Conservation (phyloP, 2,329 filamentous ascomycete genomes). For the Diplodia corticola region DNA sequence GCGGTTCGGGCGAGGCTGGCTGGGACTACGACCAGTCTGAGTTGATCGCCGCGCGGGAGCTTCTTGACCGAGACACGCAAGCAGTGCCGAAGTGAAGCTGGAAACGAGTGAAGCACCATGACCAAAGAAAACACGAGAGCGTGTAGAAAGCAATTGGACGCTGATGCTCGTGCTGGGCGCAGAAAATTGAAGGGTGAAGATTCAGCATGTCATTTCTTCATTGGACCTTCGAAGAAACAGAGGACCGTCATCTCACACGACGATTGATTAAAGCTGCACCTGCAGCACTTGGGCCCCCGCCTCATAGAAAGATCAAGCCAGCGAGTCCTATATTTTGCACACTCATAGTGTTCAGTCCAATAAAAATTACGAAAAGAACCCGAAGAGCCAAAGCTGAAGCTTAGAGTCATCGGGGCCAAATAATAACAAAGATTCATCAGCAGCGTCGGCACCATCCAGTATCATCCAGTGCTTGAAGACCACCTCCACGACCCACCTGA, state of each 20-base stretch:
- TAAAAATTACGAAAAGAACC: background rate
- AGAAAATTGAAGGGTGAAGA: background rate
- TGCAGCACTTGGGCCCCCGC: background rate
- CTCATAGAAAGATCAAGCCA: background rate
- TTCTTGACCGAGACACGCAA: slow-evolving; percentile 58
- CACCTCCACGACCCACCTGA: too few species aligned
- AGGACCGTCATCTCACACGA: background rate
- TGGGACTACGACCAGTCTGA: slow-evolving; percentile 77
- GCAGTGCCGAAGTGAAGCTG: slow-evolving; percentile 4
- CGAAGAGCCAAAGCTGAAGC: background rate
- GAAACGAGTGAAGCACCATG: background rate
- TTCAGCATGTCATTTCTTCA: background rate
- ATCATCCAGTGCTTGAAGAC: too few species aligned
- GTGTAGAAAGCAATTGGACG: background rate
- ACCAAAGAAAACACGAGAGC: background rate
- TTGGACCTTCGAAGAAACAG: background rate
- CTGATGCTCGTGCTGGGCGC: background rate
- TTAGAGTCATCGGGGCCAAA: too few species aligned
- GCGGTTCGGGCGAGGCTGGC: slow-evolving; percentile 59
- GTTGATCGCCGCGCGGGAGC: slow-evolving; percentile 67
- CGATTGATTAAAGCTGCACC: background rate
- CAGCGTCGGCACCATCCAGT: too few species aligned
- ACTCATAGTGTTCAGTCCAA: background rate
- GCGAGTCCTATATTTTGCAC: background rate
- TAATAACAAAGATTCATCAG: too few species aligned